Conservation (phyloP, 305 asterid genomes). For the Ilex paraguariensis region DNA sequence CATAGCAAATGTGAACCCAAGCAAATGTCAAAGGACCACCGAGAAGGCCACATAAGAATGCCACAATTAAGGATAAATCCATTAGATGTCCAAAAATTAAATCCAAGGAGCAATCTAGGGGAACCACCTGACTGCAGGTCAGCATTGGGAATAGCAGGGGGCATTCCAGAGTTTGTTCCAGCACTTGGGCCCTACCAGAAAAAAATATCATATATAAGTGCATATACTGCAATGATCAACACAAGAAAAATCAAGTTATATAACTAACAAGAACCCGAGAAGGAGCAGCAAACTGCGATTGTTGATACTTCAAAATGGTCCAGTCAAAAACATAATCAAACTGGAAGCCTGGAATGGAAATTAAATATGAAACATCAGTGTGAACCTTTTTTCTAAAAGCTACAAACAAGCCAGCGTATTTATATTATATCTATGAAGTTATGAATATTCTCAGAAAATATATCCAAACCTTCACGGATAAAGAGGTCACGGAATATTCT, state of each 20-base stretch:
- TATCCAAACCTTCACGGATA: conserved; percentile 81
- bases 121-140: conserved; percentile 60
- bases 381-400: background rate
- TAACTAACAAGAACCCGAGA: conserved; percentile 5
- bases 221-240: background rate
- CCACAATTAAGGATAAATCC: background rate
- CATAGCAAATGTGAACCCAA: conserved; percentile 2
- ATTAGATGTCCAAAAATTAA: background rate
- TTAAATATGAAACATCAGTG: background rate
- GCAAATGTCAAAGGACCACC: background rate
- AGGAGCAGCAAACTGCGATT: conserved; percentile 4
- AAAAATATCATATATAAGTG: background rate
- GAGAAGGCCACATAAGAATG: conserved; percentile 1
- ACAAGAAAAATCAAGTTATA: background rate
- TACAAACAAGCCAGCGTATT: background rate
- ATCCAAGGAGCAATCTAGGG: conserved; percentile 1
- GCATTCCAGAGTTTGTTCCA: conserved; percentile 86
- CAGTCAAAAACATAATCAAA: conserved; percentile 7
- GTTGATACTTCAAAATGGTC: conserved; percentile 10
- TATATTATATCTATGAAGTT: too few species aligned
- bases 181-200: conserved; percentile 63
- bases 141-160: conserved; percentile 72
- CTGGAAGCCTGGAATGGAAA: conserved; percentile 1
- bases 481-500: conserved; percentile 93
- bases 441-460: conserved; percentile 3